A percentile compares a stretch with the other conserved stretches of the same genome.
Conservation (phyloP, 345 rosid species). For the Pugionium dolabratum region DNA sequence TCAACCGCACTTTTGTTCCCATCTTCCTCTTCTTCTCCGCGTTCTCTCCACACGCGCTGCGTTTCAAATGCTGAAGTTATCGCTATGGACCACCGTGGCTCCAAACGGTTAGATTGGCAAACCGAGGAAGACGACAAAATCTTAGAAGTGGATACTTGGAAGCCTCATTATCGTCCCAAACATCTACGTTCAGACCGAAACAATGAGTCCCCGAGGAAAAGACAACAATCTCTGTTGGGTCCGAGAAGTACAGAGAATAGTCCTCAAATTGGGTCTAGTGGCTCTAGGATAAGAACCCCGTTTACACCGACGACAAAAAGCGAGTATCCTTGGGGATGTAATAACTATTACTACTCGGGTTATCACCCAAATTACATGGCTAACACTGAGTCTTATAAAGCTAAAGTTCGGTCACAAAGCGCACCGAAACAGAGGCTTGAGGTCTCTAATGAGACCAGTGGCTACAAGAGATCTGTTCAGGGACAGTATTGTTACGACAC, state of each 20-base stretch:
- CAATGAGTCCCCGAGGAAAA: constrained; percentile 43
- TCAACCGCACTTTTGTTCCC: constrained; percentile 33
- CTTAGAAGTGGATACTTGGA: constrained; percentile 96
- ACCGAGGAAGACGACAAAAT: constrained; percentile 79
- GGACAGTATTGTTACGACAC: constrained; percentile 30
- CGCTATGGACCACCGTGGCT: constrained; percentile 28
- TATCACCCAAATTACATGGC: constrained; percentile 83
- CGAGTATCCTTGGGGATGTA: constrained; percentile 67
- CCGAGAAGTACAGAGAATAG: constrained; percentile 64
- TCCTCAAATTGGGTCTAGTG: constrained; percentile 66
- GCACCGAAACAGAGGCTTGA: constrained; percentile 89
- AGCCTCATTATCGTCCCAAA: constrained; percentile 60
- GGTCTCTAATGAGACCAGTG: constrained; percentile 48
- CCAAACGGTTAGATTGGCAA: constrained; percentile 68
- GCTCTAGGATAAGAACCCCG: constrained; percentile 64
- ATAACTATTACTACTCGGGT: constrained; percentile 58
- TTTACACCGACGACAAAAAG: constrained; percentile 73
- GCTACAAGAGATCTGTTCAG: constrained; percentile 37
- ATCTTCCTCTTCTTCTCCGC: constrained; percentile 31
- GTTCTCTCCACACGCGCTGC: constrained; percentile 37
- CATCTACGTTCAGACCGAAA: constrained; percentile 44
- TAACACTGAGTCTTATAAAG: constrained; percentile 79
- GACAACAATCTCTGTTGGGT: constrained; percentile 38
- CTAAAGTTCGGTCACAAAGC: constrained; percentile 85
- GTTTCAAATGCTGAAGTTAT: constrained; percentile 33